Conservation (phyloP, 345 rosid genomes). For the Excoecaria agallocha region DNA sequence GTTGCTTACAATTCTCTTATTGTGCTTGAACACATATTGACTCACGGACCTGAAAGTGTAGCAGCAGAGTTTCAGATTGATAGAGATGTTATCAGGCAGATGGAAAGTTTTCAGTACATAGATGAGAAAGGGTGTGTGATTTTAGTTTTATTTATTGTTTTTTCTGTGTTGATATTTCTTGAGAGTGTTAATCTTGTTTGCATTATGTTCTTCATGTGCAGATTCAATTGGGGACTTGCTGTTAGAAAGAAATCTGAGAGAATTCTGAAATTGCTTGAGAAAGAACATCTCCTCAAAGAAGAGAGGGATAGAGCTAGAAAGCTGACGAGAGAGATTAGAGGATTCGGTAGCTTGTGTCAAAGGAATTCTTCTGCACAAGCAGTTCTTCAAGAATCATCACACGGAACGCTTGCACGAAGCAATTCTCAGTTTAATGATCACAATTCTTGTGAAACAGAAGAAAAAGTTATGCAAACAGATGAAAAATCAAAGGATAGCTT, state of each 20-base stretch:
- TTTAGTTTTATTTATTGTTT: not conserved
- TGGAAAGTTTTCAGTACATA: conserved; percentile 58
- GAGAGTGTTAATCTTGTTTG: too few species aligned
- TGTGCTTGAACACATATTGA: conserved; percentile 74
- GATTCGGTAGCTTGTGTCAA: conserved; percentile 73
- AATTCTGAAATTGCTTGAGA: conserved; percentile 59
- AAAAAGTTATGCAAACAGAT: conserved; percentile 7
- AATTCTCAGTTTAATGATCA: conserved; percentile 45
- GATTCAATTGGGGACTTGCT: conserved; percentile 89
- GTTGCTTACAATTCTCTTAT: conserved; percentile 64
- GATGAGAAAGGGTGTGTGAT: conserved; percentile 75
- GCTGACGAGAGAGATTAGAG: conserved; percentile 75
- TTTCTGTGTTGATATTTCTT: not conserved
- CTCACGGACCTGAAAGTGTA: conserved; percentile 94
- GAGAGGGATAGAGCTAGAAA: conserved; percentile 79
- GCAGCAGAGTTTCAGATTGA: conserved; percentile 72
- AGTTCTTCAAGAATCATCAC: conserved; percentile 36
- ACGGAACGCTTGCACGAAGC: conserved; percentile 39
- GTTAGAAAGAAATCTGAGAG: conserved; percentile 77
- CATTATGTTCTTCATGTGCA: conserved; percentile 23
- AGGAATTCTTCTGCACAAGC: conserved; percentile 40
- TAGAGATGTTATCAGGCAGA: conserved; percentile 46
- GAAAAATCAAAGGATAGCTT: conserved; percentile 10
- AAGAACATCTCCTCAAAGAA: conserved; percentile 60
- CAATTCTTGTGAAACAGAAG: conserved; percentile 36